Base-by-base conservation (phyloP, 352 stramenopile species). In the Globisporangium yorkense region DNA sequence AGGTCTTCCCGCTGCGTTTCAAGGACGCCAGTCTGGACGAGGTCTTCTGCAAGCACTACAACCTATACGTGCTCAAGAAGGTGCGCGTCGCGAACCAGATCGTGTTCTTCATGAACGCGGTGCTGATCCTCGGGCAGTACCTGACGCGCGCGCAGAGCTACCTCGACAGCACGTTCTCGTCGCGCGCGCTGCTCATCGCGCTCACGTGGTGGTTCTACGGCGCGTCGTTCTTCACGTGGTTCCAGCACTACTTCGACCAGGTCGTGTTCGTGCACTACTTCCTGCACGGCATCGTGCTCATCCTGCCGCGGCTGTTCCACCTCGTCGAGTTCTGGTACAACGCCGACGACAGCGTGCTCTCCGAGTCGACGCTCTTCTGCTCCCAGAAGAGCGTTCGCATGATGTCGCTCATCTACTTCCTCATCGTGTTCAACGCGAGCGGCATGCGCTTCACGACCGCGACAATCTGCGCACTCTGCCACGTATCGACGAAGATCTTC, bases 31-130 rank as follows among this genome's bases (percentile, higher is more conserved):
- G 63, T 39, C 66, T 87, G 31, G 80, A 88, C 68, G 80, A 90
- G 40, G 71, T 79, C 40, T 90, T 90, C 48, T 77, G 70, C 60
- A 84, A 85, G 53, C 80, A 90, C 62, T 90, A 82, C 68, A 86
- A 81, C 35, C 56, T 86, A 20, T 90, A 90, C 57, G 80, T 90
- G 47, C 63, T 77, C 51, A 72, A 71, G 35, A 90, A 90, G 67
- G 74, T 90, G 55, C 74, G 74, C 29, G 51, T 75, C 7, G 71
- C 77, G 3, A 79, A 72, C 41, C 63, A 70, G 37, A 77, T 90
- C 33, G 55, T 86, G 49, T 65, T 77, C 18, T 48, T 67, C 43
- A 53, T 88, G n/a, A 75, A 86, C 53, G 55, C 61, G 5, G 56
- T 67, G 5, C 64, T 90, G 64, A 54, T 86, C n/a, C 53, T 76